Percentiles rank a stretch among this genome's conserved stretches.
Evolutionary conservation across 129 eudicot species (phyloP).

Genomic region (Lactuca saligna): DNA sequence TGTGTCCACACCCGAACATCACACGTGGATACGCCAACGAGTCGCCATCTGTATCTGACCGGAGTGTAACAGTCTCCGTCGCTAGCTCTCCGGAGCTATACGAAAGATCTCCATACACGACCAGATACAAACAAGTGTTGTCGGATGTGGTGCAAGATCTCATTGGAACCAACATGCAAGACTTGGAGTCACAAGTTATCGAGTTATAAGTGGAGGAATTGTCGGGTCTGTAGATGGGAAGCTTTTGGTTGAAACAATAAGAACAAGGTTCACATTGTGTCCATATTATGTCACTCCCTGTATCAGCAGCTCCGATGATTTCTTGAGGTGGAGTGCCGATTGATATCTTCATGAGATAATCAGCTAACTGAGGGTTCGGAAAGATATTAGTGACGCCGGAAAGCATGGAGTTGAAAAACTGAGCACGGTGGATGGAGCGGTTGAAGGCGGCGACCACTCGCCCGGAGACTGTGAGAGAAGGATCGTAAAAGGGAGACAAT

Average conservation of each 20-base stretch:
- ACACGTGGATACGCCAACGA: conserved; percentile 12
- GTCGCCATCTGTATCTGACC: background rate
- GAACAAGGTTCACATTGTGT: conserved; percentile 50
- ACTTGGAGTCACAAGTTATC: conserved; percentile 24
- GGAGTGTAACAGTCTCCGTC: conserved; percentile 35
- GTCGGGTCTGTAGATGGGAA: conserved; percentile 35
- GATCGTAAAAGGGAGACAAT: conserved; percentile 35
- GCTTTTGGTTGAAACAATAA: conserved; percentile 37
- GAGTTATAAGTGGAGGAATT: conserved; percentile 30
- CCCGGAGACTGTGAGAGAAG: conserved; percentile 21
- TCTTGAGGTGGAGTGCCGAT: conserved; percentile 41
- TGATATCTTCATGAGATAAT: conserved; percentile 39
- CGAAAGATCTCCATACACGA: conserved; percentile 33
- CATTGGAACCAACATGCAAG: conserved; percentile 23
- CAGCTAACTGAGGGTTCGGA: conserved; percentile 28
- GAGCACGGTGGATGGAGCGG: conserved; percentile 29
- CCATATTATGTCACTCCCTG: conserved; percentile 49
- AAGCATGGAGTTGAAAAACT: conserved; percentile 24
- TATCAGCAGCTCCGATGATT: conserved; percentile 38
- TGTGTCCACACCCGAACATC: conserved; percentile 38
- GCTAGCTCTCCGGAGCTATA: conserved; percentile 37
- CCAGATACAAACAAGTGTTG: conserved; percentile 32
- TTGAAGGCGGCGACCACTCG: conserved; percentile 26
- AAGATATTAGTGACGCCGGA: conserved; percentile 22
- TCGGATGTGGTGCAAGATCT: conserved; percentile 16